Evolutionary conservation across 768 basidiomycete species (phyloP).

Genomic region (Lactifluus volemus): DNA sequence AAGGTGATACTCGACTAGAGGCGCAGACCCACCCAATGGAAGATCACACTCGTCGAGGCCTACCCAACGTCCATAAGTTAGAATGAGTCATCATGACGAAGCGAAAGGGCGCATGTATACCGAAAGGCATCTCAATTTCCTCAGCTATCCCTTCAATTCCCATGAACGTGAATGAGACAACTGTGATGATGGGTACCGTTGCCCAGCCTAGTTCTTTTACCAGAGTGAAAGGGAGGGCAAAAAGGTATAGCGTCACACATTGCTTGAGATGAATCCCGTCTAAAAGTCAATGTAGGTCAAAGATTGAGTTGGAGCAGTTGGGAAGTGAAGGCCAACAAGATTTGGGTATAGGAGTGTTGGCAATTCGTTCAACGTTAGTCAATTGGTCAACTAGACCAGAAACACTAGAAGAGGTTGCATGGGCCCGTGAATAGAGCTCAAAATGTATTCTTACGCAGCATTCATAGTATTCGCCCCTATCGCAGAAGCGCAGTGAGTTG

Average conservation of each 20-base stretch:
- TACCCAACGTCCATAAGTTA: not conserved
- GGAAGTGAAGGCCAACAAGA: constrained; percentile 42
- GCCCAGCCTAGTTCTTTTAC: constrained; percentile 77
- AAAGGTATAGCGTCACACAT: constrained; percentile 89
- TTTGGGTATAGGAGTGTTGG: constrained; percentile 76
- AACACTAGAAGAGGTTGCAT: constrained; percentile 35
- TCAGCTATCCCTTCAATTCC: constrained; percentile 95
- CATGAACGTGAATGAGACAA: constrained; percentile 86
- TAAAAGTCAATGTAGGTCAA: constrained; percentile 23
- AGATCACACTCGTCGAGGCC: constrained; percentile 51
- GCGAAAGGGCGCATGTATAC: constrained; percentile 30
- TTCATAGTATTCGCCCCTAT: constrained; percentile 73
- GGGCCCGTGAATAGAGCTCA: constrained; percentile 1
- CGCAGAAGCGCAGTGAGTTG: not conserved
- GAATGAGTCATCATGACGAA: not conserved
- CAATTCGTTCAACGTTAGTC: constrained; percentile 82
- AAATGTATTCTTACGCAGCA: constrained; percentile 38
- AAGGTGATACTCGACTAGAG: not conserved
- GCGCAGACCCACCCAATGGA: constrained; percentile 50
- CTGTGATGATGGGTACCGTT: constrained; percentile 77
- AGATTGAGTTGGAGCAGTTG: not conserved
- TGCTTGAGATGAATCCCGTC: constrained; percentile 91
- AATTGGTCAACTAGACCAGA: constrained; percentile 81
- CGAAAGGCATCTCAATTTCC: constrained; percentile 93
- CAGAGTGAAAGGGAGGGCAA: constrained; percentile 81